Conservation (phyloP, 805 yeast species). For the Candida maris region DNA sequence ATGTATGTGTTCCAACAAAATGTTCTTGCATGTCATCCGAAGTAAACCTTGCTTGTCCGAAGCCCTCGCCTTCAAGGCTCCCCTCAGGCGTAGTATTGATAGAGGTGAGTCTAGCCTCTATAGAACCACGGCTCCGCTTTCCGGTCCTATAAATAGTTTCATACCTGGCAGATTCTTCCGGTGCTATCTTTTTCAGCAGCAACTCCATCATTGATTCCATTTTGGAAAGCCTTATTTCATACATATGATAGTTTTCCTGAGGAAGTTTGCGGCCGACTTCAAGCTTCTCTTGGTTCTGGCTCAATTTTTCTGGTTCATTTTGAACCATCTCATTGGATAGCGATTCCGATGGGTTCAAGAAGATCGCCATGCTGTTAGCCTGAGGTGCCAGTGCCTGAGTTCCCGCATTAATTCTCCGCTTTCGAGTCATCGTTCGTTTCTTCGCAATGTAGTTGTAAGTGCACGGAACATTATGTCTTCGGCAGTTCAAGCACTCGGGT, state of each 20-base stretch:
- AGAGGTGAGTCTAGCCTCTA: no score
- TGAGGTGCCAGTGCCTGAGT: neutral
- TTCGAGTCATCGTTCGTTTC: slow-evolving; percentile 17
- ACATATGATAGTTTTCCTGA: neutral
- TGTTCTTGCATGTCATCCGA: slow-evolving; percentile 16
- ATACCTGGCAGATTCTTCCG: no score
- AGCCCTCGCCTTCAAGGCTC: no score
- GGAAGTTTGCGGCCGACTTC: neutral
- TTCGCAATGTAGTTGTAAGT: slow-evolving; percentile 33
- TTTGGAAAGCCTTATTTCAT: slow-evolving; percentile 30
- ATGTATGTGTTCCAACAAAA: slow-evolving; percentile 27
- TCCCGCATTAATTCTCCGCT: neutral
- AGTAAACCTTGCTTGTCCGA: no score
- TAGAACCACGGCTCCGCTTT: no score
- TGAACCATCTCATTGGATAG: neutral
- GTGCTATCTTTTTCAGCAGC: slow-evolving; percentile 22
- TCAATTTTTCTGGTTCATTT: neutral
- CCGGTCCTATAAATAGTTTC: no score
- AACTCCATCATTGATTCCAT: slow-evolving; percentile 33
- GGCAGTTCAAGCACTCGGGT: slow-evolving; percentile 41
- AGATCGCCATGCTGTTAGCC: slow-evolving; percentile 4
- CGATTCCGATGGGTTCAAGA: no score
- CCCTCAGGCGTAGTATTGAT: no score
- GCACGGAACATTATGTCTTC: slow-evolving; percentile 33
- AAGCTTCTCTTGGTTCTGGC: neutral